Evolutionary conservation across 1,284 basidiomycete genomes (phyloP), one percentile per base, ranked within the genome.

Genomic region (Puccinia horiana): DNA sequence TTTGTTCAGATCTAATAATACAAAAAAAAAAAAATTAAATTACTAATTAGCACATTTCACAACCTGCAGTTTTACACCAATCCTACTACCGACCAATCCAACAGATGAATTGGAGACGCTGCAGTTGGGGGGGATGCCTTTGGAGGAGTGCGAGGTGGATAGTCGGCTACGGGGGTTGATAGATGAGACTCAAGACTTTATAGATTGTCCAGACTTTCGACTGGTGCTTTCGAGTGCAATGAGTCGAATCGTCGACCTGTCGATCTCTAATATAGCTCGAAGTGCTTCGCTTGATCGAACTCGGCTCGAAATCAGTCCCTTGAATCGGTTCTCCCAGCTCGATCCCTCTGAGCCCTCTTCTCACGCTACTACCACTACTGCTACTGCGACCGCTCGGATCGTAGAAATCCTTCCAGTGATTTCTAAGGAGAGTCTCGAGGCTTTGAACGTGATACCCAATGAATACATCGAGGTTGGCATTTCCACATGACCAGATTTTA

Each of bases 31-130:
- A 54, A 54, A n/a, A 54, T 23, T n/a, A n/a, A 18, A 54, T 54
- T 47, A 54, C 52, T n/a, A 54, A 58, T 58, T 8, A 29, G 26
- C 23, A 11, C 14, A n/a, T 40, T n/a, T 9, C 35, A 67, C 6
- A 29, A 35, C 42, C 61, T 47, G 8, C 37, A 80, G 78, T 58
- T 80, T 80, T 69, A 29, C 54, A 8, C 40, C 52, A 1, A 56
- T 73, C 44, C n/a, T 80, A 9, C 47, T 80, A 11, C 78, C 93
- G 1, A 90, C 91, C 52, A 92, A 92, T 0, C 88, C 90, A 2
- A 90, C 92, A 85, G 91, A 90, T 11, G 90, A 91, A 23, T 89
- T 91, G 37, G 91, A 92, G 85, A 91, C 92, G 29, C 89, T 94
- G 29, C 88, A 89, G 0, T 90, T n/a, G 16, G 78, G 67, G n/a